Percentiles rank a stretch among this genome's conserved stretches.
phyloP scores from a whole-genome alignment of 192 early-diverging fungal genomes.

The Coemansia sp. region DNA sequence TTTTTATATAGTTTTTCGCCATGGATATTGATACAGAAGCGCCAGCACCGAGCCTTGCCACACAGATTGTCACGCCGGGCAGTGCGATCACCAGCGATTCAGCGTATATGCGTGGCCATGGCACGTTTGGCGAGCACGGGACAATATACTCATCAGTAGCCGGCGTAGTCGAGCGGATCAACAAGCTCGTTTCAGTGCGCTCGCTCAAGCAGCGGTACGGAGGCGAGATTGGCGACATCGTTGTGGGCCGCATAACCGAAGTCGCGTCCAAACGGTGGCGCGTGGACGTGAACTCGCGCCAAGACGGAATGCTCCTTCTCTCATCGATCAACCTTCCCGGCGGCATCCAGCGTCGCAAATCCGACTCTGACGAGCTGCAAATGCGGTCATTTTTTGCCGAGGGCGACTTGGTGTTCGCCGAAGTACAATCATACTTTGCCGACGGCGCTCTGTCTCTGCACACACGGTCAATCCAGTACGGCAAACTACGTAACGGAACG shows the following conservation, averaged over 20 bases:
- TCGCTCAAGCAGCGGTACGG: slow-evolving; percentile 85
- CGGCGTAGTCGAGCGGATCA: slow-evolving; percentile 90
- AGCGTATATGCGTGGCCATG: slow-evolving; percentile 68
- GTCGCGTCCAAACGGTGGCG: slow-evolving; percentile 91
- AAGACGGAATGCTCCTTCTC: slow-evolving; percentile 83
- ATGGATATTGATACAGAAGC: slow-evolving; percentile 41
- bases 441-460: slow-evolving; percentile 90
- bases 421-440: slow-evolving; percentile 79
- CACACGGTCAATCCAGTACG: slow-evolving; percentile 86
- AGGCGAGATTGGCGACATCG: slow-evolving; percentile 95
- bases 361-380: slow-evolving; percentile 93
- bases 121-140: slow-evolving; percentile 76
- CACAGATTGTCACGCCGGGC: slow-evolving; percentile 50
- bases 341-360: slow-evolving; percentile 91
- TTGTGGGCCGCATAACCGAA: slow-evolving; percentile 93
- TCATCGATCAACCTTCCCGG: slow-evolving; percentile 94
- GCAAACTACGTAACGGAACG: slow-evolving; percentile 81
- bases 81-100: slow-evolving; percentile 44
- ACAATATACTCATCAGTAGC: slow-evolving; percentile 82
- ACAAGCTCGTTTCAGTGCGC: slow-evolving; percentile 91
- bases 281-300: slow-evolving; percentile 85
- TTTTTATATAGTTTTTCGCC: not conserved
- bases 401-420: slow-evolving; percentile 91
- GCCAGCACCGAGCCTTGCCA: slow-evolving; percentile 11
- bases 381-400: slow-evolving; percentile 95